A percentile compares a stretch with the other conserved stretches of the same genome.
Evolutionary conservation across 495 filamentous ascomycete genomes (phyloP).

Genomic region (Podospora pseudoanserina): DNA sequence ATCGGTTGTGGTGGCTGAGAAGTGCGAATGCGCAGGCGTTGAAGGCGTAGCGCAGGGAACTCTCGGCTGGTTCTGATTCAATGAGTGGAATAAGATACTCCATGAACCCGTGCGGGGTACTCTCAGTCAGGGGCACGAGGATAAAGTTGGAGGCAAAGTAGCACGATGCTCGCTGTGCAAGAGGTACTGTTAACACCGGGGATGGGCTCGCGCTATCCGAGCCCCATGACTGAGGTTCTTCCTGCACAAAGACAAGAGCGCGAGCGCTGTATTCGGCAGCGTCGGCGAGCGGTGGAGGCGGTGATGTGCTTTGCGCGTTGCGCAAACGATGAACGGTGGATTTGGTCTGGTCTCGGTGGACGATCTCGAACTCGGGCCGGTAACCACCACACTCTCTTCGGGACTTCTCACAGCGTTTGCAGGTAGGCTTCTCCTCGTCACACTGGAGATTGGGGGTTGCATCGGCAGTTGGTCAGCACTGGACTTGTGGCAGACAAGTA

Average conservation of each 20-base stretch:
- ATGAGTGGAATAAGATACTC: constrained; percentile 56
- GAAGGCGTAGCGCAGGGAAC: constrained; percentile 53
- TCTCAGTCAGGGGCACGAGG: constrained; percentile 41
- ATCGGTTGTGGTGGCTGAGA: constrained; percentile 42
- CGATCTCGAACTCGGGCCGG: constrained; percentile 62
- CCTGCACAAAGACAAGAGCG: constrained; percentile 12
- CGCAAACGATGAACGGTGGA: constrained; percentile 48
- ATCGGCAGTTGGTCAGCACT: constrained; percentile 4
- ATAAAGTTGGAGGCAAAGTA: constrained; percentile 55
- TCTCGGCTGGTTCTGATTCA: constrained; percentile 43
- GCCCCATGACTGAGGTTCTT: constrained; percentile 13
- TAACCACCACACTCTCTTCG: constrained; percentile 65
- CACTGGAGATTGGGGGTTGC: constrained; percentile 42
- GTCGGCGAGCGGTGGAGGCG: background rate
- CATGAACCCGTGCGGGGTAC: constrained; percentile 46
- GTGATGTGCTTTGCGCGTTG: constrained; percentile 29
- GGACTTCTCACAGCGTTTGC: constrained; percentile 63
- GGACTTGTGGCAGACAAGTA: background rate
- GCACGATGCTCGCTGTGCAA: constrained; percentile 50
- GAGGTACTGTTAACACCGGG: constrained; percentile 28
- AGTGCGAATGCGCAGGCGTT: constrained; percentile 58
- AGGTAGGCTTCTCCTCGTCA: constrained; percentile 64
- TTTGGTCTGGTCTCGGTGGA: constrained; percentile 61
- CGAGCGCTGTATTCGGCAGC: background rate
- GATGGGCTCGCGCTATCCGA: constrained; percentile 11